These are phyloP conservation scores for Patellaria atrata DNA, from an alignment of 495 filamentous ascomycete species.

Conservation along the genomic window DNA sequence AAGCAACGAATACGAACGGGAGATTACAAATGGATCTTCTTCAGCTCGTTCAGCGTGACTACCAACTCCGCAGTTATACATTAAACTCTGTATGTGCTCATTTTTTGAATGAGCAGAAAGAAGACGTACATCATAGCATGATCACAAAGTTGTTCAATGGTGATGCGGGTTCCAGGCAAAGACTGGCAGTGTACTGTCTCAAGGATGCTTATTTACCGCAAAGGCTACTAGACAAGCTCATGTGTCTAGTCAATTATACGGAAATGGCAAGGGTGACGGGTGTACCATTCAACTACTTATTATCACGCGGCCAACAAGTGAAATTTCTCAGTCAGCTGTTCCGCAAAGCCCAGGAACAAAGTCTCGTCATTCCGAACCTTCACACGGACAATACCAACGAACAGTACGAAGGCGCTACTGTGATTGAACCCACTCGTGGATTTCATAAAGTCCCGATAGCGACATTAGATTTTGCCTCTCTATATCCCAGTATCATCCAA, in stretches of 20 bases:
- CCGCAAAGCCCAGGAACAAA: constrained; percentile 82
- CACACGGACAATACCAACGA: constrained; percentile 47
- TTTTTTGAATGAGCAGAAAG: constrained; percentile 94
- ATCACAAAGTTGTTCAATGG: constrained; percentile 97
- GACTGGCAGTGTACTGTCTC: constrained; percentile 88
- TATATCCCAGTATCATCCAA: constrained; percentile 98
- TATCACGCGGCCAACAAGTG: constrained; percentile 87
- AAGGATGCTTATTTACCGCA: constrained; percentile 97
- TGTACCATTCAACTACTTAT: constrained; percentile 90
- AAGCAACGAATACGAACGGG: constrained; percentile 85
- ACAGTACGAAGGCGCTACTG: constrained; percentile 94
- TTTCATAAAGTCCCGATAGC: constrained; percentile 92
- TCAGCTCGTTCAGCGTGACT: constrained; percentile 83
- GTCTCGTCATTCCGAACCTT: constrained; percentile 83
- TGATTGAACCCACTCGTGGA: constrained; percentile 85
- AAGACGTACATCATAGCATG: constrained; percentile 98
- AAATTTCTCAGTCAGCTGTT: constrained; percentile 97
- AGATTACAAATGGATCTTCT: constrained; percentile 86
- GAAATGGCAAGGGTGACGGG: constrained; percentile 99
- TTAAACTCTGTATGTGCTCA: constrained; percentile 95
- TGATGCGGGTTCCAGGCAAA: constrained; percentile 75
- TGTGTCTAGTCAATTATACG: constrained; percentile 93
- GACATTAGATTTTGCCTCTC: constrained; percentile 94
- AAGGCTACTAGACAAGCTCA: constrained; percentile 90
- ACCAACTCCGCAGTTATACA: constrained; percentile 91